Evolutionary conservation across 306 rosid genomes (phyloP), one percentile per base, ranked within the genome.

Genomic region (Cicer cuneatum): DNA sequence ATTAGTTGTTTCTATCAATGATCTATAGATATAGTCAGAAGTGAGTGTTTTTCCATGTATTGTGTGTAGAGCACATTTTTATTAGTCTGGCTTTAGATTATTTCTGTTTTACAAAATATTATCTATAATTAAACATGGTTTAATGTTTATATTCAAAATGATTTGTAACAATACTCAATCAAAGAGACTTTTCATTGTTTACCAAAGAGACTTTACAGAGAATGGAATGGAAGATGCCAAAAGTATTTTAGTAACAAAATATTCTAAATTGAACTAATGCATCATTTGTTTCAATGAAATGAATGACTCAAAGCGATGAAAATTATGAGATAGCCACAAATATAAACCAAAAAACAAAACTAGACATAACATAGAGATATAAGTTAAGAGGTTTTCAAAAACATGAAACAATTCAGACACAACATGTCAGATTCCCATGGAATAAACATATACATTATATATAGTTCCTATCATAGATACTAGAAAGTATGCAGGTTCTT

Each of bases 401-500:
- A 74, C 42, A 61, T 33, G 1, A 52, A 58, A 76, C 33, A 46
- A 69, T 72, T 75, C 43, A 64, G 12, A 15, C 69, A 41, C 29
- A 43, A 19, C 60, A 40, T 4, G 10, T 33, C 38, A 8, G 59
- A 64, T 46, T n/a, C 38, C 59, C 47, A 16, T 11, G 37, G 57
- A 43, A 53, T 41, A 19, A 73, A 35, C 64, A 70, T 69, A 15
- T 54, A 63, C 29, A 33, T 39, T 10, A 74, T 48, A 41, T 60
- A 13, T 46, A 76, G 64, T 59, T 53, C 67, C 66, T 45, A 60
- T 60, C 72, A 67, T 29, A 67, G n/a, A 72, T 47, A 45, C 54
- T 40, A 66, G 42, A 42, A 41, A 74, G 37, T 41, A 68, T 62
- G 71, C 19, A 68, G 13, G 59, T 46, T 42, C 77, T 62, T 61